phyloP scores from a whole-genome alignment of 2,329 filamentous ascomycete genomes.

The Thielaviopsis populi region DNA sequence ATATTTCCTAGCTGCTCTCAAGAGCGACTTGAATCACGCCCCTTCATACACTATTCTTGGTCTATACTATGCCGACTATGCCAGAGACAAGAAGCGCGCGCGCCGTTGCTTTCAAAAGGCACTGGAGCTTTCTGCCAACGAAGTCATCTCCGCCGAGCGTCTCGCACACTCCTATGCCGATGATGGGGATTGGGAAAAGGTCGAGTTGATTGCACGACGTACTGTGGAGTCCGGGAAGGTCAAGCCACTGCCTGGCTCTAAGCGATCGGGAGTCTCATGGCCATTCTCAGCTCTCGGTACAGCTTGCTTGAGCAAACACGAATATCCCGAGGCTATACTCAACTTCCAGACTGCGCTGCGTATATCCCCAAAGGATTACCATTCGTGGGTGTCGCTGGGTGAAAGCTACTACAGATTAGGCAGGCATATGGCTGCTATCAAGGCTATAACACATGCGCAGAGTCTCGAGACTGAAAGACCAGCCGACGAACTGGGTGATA shows the following conservation, averaged over 20 bases:
- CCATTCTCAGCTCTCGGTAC: slow-evolving; percentile 87
- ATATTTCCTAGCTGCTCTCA: slow-evolving; percentile 69
- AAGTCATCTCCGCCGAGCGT: slow-evolving; percentile 74
- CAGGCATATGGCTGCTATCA: slow-evolving; percentile 82
- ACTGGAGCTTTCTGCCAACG: slow-evolving; percentile 76
- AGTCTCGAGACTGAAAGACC: slow-evolving; percentile 46
- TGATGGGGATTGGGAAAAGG: slow-evolving; percentile 87
- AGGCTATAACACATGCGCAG: slow-evolving; percentile 76
- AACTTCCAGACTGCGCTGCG: slow-evolving; percentile 83
- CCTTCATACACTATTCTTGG: slow-evolving; percentile 85
- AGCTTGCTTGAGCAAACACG: slow-evolving; percentile 86
- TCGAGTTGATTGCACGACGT: slow-evolving; percentile 79
- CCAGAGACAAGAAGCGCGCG: slow-evolving; percentile 70
- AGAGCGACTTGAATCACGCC: slow-evolving; percentile 74
- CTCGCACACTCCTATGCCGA: slow-evolving; percentile 77
- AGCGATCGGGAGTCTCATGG: slow-evolving; percentile 88
- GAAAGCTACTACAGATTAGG: slow-evolving; percentile 95
- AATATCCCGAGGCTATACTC: slow-evolving; percentile 74
- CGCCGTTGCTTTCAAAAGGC: slow-evolving; percentile 94
- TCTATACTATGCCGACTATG: slow-evolving; percentile 82
- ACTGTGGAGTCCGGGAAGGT: slow-evolving; percentile 92
- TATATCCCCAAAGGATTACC: slow-evolving; percentile 72
- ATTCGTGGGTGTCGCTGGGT: slow-evolving; percentile 92
- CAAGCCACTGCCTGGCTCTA: slow-evolving; percentile 78
- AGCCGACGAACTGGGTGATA: slow-evolving; percentile 41